Evolutionary conservation across 2,329 filamentous ascomycete species (phyloP).

Genomic region (Arthrinium phaeospermum): DNA sequence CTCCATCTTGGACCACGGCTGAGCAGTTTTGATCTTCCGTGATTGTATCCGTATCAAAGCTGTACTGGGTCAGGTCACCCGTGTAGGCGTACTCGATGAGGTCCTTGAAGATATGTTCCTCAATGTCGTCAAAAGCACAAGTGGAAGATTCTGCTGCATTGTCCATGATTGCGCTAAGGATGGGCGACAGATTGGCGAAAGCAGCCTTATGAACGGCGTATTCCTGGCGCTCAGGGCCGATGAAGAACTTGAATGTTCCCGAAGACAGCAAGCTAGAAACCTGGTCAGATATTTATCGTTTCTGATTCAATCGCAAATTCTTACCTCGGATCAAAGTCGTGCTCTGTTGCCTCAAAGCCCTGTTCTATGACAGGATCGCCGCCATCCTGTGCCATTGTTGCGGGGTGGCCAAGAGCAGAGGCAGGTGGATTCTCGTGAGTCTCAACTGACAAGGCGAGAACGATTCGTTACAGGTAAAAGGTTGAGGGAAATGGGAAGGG

Average conservation of each 20-base stretch:
- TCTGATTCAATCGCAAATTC: background rate
- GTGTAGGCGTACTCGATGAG: background rate
- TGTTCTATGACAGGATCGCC: background rate
- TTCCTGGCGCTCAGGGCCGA: background rate
- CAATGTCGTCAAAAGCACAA: background rate
- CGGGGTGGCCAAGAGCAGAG: too few species aligned
- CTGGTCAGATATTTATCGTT: background rate
- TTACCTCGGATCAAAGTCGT: background rate
- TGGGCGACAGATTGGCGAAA: background rate
- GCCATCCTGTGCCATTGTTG: background rate
- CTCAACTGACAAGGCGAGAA: too few species aligned
- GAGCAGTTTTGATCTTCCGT: background rate
- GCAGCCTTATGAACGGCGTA: background rate
- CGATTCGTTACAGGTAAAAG: too few species aligned
- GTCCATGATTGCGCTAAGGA: background rate
- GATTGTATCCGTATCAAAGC: too few species aligned
- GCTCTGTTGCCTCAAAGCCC: background rate
- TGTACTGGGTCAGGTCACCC: too few species aligned
- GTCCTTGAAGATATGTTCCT: background rate
- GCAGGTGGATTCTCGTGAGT: too few species aligned
- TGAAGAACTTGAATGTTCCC: background rate
- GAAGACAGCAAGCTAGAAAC: background rate
- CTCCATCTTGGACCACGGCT: background rate
- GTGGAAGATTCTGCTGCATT: too few species aligned
- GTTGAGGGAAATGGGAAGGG: too few species aligned